Evolutionary conservation across 768 basidiomycete species (phyloP), one percentile per base, ranked within the genome.

Genomic region (Serendipita vermifera): DNA sequence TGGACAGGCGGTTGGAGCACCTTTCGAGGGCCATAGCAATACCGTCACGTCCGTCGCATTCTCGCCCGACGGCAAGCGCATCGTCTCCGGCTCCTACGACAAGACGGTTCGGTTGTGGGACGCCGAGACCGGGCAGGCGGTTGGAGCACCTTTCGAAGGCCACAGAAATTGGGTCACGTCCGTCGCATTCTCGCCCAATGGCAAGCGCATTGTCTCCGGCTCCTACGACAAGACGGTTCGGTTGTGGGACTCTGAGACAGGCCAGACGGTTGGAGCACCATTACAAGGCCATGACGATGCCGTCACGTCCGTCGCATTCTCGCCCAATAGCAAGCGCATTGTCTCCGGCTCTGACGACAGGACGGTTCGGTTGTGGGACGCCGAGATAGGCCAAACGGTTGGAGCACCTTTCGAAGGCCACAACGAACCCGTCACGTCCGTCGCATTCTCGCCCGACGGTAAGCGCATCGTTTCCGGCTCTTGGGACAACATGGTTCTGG

Each of bases 41-140:
- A 27, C 33, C 2, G 69, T 75, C 48, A 72, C 71, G 2, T 66
- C 64, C 39, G 69, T 74, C 55, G 59, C 65, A 60, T 68, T 73
- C 57, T 70, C 70, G 11, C 72, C 72, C 27, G 71, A 73, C 59
- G 70, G 72, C 13, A 66, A 66, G 38, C 63, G 71, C 46, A 66
- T 75, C 32, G 72, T 70, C 38, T 71, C 72, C n/a, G 71, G 72
- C 3, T 67, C 65, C 33, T 62, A 71, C 17, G 72, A 75, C 59
- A 68, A 68, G 17, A 67, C 71, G 60, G 69, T 75, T 31, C 67
- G 72, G 32, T 66, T 75, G 1, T 75, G 73, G 73, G 71, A 73
- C 59, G 67, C 69, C 53, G 54, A 62, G 31, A 72, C 67, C 1
- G 73, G 72, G 5, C 62, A 66, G 26, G 41, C 38, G 13, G 33